Evolutionary conservation across 495 filamentous ascomycete species (phyloP).

Genomic region (Neurospora sp.): DNA sequence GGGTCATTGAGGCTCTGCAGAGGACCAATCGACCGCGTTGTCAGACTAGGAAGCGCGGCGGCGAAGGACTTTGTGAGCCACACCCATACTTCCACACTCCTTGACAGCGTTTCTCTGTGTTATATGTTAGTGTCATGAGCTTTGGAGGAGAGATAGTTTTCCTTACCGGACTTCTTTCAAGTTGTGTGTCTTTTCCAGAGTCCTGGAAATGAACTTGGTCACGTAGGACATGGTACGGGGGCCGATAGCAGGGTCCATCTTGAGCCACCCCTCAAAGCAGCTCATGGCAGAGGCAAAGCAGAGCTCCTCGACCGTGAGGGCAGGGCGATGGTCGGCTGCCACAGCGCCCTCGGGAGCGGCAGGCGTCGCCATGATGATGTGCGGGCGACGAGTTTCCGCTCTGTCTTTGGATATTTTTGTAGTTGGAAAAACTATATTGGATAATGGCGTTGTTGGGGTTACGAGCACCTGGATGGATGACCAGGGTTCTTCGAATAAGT

Average conservation of each 20-base stretch:
- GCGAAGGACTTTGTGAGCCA: slow-evolving; percentile 41
- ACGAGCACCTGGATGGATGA: not conserved
- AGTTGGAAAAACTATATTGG: not conserved
- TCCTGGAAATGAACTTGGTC: slow-evolving; percentile 40
- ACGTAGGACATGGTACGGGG: slow-evolving; percentile 38
- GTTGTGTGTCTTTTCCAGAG: slow-evolving; percentile 43
- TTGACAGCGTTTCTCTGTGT: slow-evolving; percentile 43
- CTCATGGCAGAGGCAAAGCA: slow-evolving; percentile 43
- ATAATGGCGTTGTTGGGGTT: not conserved
- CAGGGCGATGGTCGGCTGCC: slow-evolving; percentile 4
- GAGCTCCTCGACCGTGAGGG: slow-evolving; percentile 40
- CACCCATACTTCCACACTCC: slow-evolving; percentile 58
- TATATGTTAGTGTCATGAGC: not conserved
- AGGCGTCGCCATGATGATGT: not conserved
- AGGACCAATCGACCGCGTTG: slow-evolving; percentile 28
- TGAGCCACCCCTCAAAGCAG: slow-evolving; percentile 46
- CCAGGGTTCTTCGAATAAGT: not conserved
- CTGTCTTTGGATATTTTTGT: not conserved
- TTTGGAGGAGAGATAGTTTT: not conserved
- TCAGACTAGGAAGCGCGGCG: slow-evolving; percentile 27
- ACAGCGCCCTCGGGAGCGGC: not conserved
- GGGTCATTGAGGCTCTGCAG: slow-evolving; percentile 23
- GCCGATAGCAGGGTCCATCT: slow-evolving; percentile 36
- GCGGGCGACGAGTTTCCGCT: not conserved
- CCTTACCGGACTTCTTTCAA: slow-evolving; percentile 43